phyloP scores from a whole-genome alignment of 208 protist genomes.

The Acanthamoeba royreba region DNA sequence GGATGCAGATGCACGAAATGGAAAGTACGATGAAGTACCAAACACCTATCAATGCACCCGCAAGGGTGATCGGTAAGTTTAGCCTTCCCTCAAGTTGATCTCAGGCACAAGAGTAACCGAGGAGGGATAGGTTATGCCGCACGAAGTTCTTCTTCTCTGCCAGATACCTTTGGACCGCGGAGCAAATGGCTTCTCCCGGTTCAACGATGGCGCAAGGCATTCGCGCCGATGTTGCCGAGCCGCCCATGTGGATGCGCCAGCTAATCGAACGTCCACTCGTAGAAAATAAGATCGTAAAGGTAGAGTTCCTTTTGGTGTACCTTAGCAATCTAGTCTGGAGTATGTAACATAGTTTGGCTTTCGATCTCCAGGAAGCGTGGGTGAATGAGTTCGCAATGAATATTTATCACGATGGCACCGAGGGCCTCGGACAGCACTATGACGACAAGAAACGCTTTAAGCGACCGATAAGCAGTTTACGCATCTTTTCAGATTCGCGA shows the following conservation, averaged over 20 bases:
- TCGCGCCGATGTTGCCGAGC: neutral
- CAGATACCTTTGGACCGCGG: conserved; percentile 21
- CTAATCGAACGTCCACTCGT: neutral
- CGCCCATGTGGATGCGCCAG: neutral
- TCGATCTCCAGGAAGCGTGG: conserved; percentile 20
- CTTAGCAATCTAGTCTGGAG: too few relatives aligned
- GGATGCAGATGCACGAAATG: neutral
- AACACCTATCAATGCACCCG: conserved; percentile 12
- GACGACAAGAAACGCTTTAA: conserved; percentile 12
- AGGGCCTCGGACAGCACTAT: conserved; percentile 36
- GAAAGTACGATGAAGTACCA: conserved; percentile 1
- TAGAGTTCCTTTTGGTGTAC: too few relatives aligned
- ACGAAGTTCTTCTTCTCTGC: conserved; percentile 43
- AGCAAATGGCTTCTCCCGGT: neutral
- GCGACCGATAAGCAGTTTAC: neutral
- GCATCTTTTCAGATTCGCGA: neutral
- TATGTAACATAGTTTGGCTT: too few relatives aligned
- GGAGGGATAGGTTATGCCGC: neutral
- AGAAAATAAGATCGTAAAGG: neutral
- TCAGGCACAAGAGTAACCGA: neutral
- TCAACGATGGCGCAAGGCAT: neutral
- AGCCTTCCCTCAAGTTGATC: neutral
- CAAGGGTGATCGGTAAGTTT: neutral
- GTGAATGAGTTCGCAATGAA: conserved; percentile 43
- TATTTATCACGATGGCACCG: conserved; percentile 33